Evolutionary conservation across 2,329 filamentous ascomycete genomes (phyloP).

Genomic region (Sporothrix sp.): DNA sequence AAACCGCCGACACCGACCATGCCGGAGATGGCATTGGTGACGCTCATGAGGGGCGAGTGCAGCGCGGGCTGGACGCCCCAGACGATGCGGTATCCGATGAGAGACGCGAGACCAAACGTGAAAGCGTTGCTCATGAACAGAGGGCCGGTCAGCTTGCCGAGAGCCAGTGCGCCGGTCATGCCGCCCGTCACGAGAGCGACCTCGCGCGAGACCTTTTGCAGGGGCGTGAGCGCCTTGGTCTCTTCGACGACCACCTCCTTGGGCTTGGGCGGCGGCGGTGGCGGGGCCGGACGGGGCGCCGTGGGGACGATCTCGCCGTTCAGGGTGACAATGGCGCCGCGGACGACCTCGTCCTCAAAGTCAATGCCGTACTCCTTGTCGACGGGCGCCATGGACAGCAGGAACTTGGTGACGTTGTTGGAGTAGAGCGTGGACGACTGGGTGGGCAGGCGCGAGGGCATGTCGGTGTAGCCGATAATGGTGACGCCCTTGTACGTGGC

Average conservation of each 20-base stretch:
- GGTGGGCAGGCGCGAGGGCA: constrained; percentile 76
- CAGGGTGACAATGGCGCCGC: constrained; percentile 72
- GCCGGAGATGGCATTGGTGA: constrained; percentile 84
- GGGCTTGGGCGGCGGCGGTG: constrained; percentile 43
- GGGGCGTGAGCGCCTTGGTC: constrained; percentile 63
- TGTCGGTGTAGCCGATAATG: constrained; percentile 80
- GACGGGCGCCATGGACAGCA: constrained; percentile 70
- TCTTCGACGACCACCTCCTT: constrained; percentile 47
- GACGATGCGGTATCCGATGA: constrained; percentile 81
- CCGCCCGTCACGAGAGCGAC: constrained; percentile 65
- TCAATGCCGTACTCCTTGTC: constrained; percentile 74
- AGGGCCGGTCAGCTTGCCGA: constrained; percentile 73
- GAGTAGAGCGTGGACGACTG: constrained; percentile 86
- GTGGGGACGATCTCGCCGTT: constrained; percentile 68
- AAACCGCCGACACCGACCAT: constrained; percentile 85
- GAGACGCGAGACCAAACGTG: constrained; percentile 70
- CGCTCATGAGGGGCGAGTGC: constrained; percentile 84
- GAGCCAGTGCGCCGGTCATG: constrained; percentile 63
- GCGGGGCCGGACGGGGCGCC: constrained; percentile 57
- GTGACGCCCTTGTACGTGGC: constrained; percentile 67
- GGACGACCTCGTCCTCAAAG: constrained; percentile 73
- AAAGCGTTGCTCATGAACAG: constrained; percentile 84
- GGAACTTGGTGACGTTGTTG: constrained; percentile 85
- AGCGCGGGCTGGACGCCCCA: constrained; percentile 79
- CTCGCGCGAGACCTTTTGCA: constrained; percentile 69